A percentile compares a stretch with the other conserved stretches of the same genome.
Conservation (phyloP, 768 basidiomycete species). For the Clitopilus passeckerianus region DNA sequence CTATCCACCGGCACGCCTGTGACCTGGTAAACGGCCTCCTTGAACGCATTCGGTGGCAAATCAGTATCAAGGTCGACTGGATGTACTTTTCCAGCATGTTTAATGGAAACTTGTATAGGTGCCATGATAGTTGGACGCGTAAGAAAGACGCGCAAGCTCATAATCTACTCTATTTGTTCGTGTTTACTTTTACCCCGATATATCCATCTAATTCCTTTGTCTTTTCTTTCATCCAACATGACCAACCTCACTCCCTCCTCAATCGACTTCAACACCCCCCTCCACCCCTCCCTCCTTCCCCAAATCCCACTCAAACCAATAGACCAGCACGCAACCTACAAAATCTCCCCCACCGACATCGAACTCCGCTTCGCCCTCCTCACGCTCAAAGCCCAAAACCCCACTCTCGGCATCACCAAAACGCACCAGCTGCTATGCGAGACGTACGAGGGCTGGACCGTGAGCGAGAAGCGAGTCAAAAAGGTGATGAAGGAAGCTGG, state of each 20-base stretch:
- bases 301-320: neutral
- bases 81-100: conserved; percentile 82
- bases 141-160: conserved; percentile 17
- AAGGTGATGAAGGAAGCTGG: conserved; percentile 65
- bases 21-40: conserved; percentile 71
- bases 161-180: conserved; percentile 1
- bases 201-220: neutral
- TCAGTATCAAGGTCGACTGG: conserved; percentile 70
- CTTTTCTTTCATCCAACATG: neutral
- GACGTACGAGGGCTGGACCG: conserved; percentile 62
- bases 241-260: neutral
- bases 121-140: no score
- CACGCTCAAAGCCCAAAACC: conserved; percentile 50
- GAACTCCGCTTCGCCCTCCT: conserved; percentile 54
- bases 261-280: neutral
- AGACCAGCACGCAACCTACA: neutral
- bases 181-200: conserved; percentile 7
- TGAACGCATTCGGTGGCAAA: conserved; percentile 69
- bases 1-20: conserved; percentile 88
- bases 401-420: conserved; percentile 67
- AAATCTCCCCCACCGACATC: conserved; percentile 52
- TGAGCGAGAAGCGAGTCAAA: conserved; percentile 79
- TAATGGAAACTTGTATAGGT: conserved; percentile 73
- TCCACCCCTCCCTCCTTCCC: neutral
- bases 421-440: conserved; percentile 59